phyloP scores from a whole-genome alignment of 2,329 filamentous ascomycete genomes.

The Periconia digitata region DNA sequence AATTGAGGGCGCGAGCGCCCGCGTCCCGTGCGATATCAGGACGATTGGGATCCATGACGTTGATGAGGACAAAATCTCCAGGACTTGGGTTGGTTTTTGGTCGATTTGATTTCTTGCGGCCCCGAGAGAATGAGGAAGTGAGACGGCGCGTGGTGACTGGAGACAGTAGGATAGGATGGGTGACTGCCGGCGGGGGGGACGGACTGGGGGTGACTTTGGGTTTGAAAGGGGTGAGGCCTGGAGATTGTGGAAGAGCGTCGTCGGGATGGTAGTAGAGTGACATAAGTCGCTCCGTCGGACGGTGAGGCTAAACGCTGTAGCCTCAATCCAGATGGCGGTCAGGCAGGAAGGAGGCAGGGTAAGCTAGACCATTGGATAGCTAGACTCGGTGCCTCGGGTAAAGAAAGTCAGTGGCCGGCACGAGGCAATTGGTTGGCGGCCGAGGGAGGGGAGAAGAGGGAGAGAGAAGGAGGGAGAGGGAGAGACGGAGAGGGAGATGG shows the following conservation, averaged over 20 bases:
- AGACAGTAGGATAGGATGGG: constrained; percentile 19
- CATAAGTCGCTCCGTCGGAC: constrained; percentile 30
- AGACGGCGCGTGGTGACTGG: constrained; percentile 33
- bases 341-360: constrained; percentile 7
- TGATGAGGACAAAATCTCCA: constrained; percentile 69
- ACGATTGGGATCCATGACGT: constrained; percentile 63
- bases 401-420: not conserved
- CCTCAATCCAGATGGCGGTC: constrained; percentile 14
- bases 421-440: not conserved
- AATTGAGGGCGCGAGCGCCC: constrained; percentile 54
- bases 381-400: not conserved
- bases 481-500: not conserved
- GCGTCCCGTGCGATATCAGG: constrained; percentile 66
- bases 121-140: constrained; percentile 48
- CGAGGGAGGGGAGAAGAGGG: no score
- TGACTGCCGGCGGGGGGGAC: constrained; percentile 49
- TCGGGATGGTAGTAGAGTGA: constrained; percentile 50
- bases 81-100: constrained; percentile 59
- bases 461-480: no score
- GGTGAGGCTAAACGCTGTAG: constrained; percentile 24
- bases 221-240: constrained; percentile 45
- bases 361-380: not conserved
- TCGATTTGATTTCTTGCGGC: constrained; percentile 51
- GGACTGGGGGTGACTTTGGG: constrained; percentile 55
- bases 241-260: constrained; percentile 48